A percentile compares a stretch with the other conserved stretches of the same genome.
These are phyloP conservation scores for Porcisia hertigi DNA, from an alignment of 208 protist genomes.

Conservation along the genomic window DNA sequence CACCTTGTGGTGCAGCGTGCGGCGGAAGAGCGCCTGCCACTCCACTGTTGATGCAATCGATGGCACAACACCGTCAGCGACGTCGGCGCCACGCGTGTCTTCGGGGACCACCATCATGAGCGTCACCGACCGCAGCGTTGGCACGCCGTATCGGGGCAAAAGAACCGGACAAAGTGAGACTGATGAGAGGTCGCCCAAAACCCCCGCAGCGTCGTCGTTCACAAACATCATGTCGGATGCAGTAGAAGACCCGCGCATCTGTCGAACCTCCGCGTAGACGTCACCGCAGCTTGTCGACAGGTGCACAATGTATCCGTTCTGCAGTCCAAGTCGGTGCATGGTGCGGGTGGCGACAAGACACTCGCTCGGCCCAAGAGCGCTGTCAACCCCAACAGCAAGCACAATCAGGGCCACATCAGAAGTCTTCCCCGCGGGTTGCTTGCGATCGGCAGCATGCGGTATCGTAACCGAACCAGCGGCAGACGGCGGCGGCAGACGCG, in stretches of 20 bases:
- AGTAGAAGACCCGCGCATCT: constrained; percentile 1
- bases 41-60: constrained; percentile 17
- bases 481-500: too few species aligned
- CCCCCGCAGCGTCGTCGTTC: constrained; percentile 29
- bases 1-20: constrained; percentile 33
- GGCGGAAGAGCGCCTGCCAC: constrained; percentile 45
- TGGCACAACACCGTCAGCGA: background rate
- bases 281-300: constrained; percentile 17
- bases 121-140: constrained; percentile 18
- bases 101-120: constrained; percentile 13
- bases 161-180: constrained; percentile 13
- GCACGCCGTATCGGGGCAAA: constrained; percentile 7
- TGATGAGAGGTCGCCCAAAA: constrained; percentile 23
- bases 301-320: constrained; percentile 16
- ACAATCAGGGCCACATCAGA: background rate
- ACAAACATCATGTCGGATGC: constrained; percentile 15
- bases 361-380: constrained; percentile 21
- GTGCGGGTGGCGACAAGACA: constrained; percentile 6
- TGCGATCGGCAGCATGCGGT: background rate
- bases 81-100: background rate
- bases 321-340: constrained; percentile 24
- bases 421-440: background rate
- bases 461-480: background rate
- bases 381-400: constrained; percentile 2
- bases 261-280: constrained; percentile 24